Base-by-base conservation (phyloP, 2,329 filamentous ascomycete species). In the Sporothrix variecibatus region DNA sequence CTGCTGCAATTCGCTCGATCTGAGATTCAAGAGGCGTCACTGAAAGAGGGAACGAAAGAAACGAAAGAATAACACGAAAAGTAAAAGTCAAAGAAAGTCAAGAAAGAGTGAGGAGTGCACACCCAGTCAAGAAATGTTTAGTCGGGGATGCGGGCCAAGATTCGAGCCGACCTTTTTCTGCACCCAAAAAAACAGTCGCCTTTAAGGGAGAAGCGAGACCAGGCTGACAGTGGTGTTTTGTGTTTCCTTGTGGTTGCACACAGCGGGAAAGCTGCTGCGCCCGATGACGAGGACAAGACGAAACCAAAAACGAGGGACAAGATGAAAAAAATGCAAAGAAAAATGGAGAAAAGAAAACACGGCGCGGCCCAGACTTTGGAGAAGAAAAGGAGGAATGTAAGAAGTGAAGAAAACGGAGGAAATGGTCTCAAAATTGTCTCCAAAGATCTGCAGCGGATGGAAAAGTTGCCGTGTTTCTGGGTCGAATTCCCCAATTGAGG, bases 121-220 rank as follows among this genome's bases (percentile, higher is more conserved):
- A 26, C 23, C 34, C 15, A 20, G 43, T 49, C 20, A 49, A 40
- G 64, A 43, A 7, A n/a, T 11, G n/a, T 31, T 68, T 23, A 51
- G 17, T 68, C 65, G 65, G 65, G 9, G 20, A 51, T 20, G 65
- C 65, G 65, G 65, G 65, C 26, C 23, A 68, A 68, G 65, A 49
- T 68, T 68, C 65, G 65, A 68, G 65, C 65, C 65, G 65, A 34
- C 26, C n/a, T 43, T 43, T 40, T 26, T n/a, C 34, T 56, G 23
- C 23, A 11, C 3, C 15, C 51, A 2, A 28, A 26, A 28, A 56
- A 28, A 28, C 51, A 40, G 20, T 34, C 28, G 60, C 60, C 56
- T 34, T 56, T 26, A 15, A 17, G 56, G 56, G 26, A 60, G 56
- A 31, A 49, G 43, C 11, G 12, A 49, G 43, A 11, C 17, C 46